Evolutionary conservation across 2,329 filamentous ascomycete species (phyloP), one percentile per base, ranked within the genome.

Genomic region (Drechslerella stenobrocha): DNA sequence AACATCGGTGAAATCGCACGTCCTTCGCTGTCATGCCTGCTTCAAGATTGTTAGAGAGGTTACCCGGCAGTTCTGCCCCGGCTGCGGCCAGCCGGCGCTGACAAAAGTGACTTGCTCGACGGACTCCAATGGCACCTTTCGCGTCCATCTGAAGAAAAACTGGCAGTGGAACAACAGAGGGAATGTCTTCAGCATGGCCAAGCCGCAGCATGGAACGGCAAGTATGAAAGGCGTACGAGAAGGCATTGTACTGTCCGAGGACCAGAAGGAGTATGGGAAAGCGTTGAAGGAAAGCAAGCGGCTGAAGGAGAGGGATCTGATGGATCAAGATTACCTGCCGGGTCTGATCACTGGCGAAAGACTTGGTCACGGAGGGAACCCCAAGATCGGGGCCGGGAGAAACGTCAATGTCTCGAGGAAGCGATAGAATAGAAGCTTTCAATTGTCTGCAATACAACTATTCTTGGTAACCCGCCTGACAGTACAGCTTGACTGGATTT

Each of bases 101-200:
- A 90, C 87, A 5, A 85, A 92, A 70, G 88, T 91, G 0, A 87
- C 87, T 22, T 96, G 91, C 81, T 88, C 87, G 24, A 96, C 90
- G 2, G 87, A 91, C 73, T 80, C 84, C 23, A 82, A 85, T 51
- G 93, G 93, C 52, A 84, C 86, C 73, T 95, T 96, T 79, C 85
- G 83, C 64, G 78, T 98, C 65, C 89, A 96, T 75, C 80, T 98
- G 65, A 95, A 95, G 81, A 87, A 86, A 77, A 96, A 96, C 77
- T 96, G 93, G 81, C 90, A 96, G 78, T 96, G 87, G 86, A 97
- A 96, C 78, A 95, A 87, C 72, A 83, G 91, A 22, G 93, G 93
- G 52, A 93, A 96, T 76, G 84, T 89, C 34, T 98, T 87, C 80
- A 95, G 90, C 76, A 85, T 98, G 44, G 93, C 93, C 0, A 97